Base-by-base conservation (phyloP, 306 rosid genomes). In the Crataegus laevigata region DNA sequence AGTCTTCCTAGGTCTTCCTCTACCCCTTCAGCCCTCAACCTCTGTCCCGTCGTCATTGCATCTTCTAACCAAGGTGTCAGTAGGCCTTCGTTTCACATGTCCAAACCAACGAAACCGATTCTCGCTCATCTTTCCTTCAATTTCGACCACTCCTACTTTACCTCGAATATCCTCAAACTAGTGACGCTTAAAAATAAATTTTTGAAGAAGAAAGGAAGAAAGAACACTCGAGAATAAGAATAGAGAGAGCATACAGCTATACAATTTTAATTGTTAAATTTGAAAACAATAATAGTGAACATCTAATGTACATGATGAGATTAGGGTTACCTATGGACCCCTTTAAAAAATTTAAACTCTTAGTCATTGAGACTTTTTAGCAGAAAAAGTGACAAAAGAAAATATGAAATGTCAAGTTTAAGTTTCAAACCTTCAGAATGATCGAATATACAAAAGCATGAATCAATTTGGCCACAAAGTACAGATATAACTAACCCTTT, bases 401-500 rank as follows among this genome's bases (percentile, higher is more conserved):
- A 70, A 4, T 63, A 4, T 52, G 42, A 6, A 29, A 17, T 67
- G 64, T 64, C 64, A 36, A 40, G 61, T 58, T 25, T 50, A 69
- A 45, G 59, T 76, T 76, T 47, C 62, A 67, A 67, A 13, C 38
- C 61, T 28, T 40, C 12, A 77, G 62, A 69, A 26, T 52, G 25
- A 50, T 6, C 9, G 17, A 51, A 50, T 34, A 74, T 66, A 77
- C 25, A 64, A 50, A 26, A 6, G 15, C 15, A 11, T 25, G 51
- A 25, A 54, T 51, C 57, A 71, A 67, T 51, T 66, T 63, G 59
- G 45, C 26, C 40, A 72, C 38, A 73, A 22, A 36, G 18, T 59
- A 73, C 52, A 69, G 79, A 32, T 55, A 71, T 72, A 68, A 84
- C 98, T 57, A 68, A 94, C 98, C 96, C 98, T 86, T 84, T 89